Evolutionary conservation across 441 rosid species (phyloP), one percentile per base, ranked within the genome.

Genomic region (Erodium moschatum): DNA sequence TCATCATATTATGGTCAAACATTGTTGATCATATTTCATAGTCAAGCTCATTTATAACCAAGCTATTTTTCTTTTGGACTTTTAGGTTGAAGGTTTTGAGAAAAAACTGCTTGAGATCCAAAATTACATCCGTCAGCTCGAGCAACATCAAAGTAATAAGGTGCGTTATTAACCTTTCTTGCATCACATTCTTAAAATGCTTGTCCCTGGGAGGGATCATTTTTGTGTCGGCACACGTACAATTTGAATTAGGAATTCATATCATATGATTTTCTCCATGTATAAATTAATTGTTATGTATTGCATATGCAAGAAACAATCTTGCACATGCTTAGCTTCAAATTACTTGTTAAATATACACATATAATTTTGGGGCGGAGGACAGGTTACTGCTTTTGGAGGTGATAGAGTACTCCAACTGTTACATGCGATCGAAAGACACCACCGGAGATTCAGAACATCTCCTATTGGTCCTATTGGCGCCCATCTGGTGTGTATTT

Each of bases 391-490:
- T 13, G 98, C 98, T 66, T 95, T 95, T 85, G 99, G 99, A 64
- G 98, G 99, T 78, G 89, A 87, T 1, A 85, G 70, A 81, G 99
- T 95, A 75, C 84, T 89, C 66, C n/a, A 79, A 71, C 97, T 95
- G 69, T 85, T 95, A 62, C 89, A 78, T 67, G 76, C 76, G 69
- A 92, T 95, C 73, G 98, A 95, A 78, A 85, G 86, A 74, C 77
- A 76, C 73, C 89, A 82, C 33, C 81, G 69, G 44, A 75, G 71
- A 73, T 95, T 95, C 76, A 71, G 69, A 67, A 84, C 75, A 80
- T 91, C 97, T 24, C 99, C 98, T 16, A 87, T 95, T 74, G 99
- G 99, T 83, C 99, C 99, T 62, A 85, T 92, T 77, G 99, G 99
- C 70, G 84, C 90, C 63, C 97, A 92, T 82, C 73, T 95, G 85